These are phyloP conservation scores for Ogataea methylovora DNA, from an alignment of 805 yeast species.

Conservation along the genomic window DNA sequence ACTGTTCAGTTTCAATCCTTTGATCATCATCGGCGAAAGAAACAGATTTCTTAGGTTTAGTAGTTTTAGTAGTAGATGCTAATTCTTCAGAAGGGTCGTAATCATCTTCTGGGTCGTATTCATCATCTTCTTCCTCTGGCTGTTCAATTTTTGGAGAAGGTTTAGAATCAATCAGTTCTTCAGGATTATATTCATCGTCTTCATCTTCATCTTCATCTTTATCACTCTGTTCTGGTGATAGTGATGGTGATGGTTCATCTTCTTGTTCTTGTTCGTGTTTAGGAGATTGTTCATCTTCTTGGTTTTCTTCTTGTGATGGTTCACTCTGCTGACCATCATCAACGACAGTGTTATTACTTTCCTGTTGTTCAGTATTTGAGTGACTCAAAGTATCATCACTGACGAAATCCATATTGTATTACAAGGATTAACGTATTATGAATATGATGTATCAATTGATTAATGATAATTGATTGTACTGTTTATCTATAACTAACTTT, in stretches of 20 bases:
- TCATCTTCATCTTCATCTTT: constrained; percentile 1
- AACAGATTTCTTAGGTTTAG: background rate
- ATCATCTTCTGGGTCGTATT: constrained; percentile 10
- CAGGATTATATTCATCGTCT: background rate
- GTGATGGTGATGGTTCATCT: background rate
- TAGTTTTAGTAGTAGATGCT: constrained; percentile 5
- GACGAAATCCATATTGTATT: no score
- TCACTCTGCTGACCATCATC: constrained; percentile 3
- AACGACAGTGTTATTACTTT: constrained; percentile 1
- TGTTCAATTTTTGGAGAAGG: no score
- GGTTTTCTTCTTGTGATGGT: constrained; percentile 2
- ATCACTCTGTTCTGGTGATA: background rate
- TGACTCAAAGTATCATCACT: no score
- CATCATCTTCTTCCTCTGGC: constrained; percentile 6
- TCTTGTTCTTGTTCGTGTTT: constrained; percentile 2
- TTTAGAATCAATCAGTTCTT: no score
- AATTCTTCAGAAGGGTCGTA: constrained; percentile 4
- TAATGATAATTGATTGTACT: no score
- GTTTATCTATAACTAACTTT: no score
- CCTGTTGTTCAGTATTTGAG: no score
- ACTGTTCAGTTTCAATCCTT: constrained; percentile 3
- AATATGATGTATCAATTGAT: no score
- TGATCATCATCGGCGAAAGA: constrained; percentile 1
- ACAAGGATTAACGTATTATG: no score
- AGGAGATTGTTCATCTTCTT: constrained; percentile 1